These are phyloP conservation scores for Pseudogymnoascus sp. DNA, from an alignment of 2,329 filamentous ascomycete species.

Conservation along the genomic window DNA sequence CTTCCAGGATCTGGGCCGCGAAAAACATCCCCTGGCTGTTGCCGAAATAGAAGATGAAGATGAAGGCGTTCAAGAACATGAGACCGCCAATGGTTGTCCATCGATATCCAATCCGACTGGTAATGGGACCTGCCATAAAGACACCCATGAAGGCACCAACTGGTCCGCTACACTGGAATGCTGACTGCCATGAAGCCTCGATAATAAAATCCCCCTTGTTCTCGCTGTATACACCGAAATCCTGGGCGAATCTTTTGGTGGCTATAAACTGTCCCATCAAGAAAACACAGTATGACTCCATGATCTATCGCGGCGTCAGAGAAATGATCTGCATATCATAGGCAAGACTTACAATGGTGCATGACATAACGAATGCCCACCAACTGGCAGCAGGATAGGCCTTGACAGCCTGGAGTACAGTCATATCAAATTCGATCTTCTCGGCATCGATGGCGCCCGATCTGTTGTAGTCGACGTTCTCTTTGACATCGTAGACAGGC, in stretches of 20 bases:
- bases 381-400: conserved; percentile 33
- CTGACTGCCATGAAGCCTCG: conserved; percentile 47
- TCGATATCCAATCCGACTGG: conserved; percentile 50
- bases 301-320: conserved; percentile 23
- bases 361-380: conserved; percentile 50
- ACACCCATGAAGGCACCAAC: conserved; percentile 51
- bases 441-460: conserved; percentile 19
- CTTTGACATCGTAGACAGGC: conserved; percentile 28
- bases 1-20: conserved; percentile 47
- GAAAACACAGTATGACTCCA: conserved; percentile 58
- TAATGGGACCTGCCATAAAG: conserved; percentile 51
- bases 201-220: conserved; percentile 31
- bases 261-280: conserved; percentile 52
- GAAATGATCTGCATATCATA: conserved; percentile 10
- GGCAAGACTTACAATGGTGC: conserved; percentile 39
- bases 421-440: conserved; percentile 39
- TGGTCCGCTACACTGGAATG: conserved; percentile 46
- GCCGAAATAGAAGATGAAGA: conserved; percentile 39
- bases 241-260: conserved; percentile 35
- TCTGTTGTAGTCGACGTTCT: conserved; percentile 23
- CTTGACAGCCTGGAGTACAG: conserved; percentile 39
- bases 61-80: conserved; percentile 47
- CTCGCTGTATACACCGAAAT: conserved; percentile 37
- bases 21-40: conserved; percentile 24
- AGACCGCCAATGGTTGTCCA: conserved; percentile 47